Conservation (phyloP, 1,284 basidiomycete species). For the Porogramme epimiltina region DNA sequence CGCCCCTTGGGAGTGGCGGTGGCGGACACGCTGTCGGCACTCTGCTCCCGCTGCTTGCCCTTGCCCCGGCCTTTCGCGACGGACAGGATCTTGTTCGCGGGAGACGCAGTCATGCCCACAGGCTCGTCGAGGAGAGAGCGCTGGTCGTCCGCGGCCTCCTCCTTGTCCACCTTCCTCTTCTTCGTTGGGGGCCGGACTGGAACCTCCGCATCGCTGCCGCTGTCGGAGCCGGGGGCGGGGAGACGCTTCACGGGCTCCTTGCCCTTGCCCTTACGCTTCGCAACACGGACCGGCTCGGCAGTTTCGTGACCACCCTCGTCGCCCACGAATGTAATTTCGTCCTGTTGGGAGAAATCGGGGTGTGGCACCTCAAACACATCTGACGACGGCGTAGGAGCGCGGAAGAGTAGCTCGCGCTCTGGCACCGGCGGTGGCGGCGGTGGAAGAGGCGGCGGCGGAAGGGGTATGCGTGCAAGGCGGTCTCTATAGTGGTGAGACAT, state of each 20-base stretch:
- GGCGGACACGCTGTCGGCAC: constrained; percentile 43
- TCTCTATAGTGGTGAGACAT: constrained; percentile 68
- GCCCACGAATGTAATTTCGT: constrained; percentile 30
- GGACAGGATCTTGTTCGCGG: constrained; percentile 27
- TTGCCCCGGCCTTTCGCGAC: constrained; percentile 46
- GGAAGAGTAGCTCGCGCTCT: constrained; percentile 45
- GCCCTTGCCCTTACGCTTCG: constrained; percentile 43
- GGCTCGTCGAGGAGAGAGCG: constrained; percentile 36
- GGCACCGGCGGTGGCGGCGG: constrained; percentile 36
- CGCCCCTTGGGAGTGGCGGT: constrained; percentile 40
- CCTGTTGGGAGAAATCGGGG: constrained; percentile 26
- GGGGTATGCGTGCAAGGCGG: constrained; percentile 65
- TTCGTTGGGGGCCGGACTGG: constrained; percentile 47
- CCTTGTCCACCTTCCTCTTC: constrained; percentile 48
- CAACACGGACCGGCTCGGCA: constrained; percentile 43
- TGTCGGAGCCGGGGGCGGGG: constrained; percentile 51
- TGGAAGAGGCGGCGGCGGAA: constrained; percentile 51
- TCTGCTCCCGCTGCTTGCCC: constrained; percentile 43
- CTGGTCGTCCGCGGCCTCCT: constrained; percentile 45
- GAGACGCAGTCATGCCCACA: constrained; percentile 26
- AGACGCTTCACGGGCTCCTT: constrained; percentile 48
- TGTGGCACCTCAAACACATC: constrained; percentile 26
- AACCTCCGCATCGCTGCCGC: constrained; percentile 52
- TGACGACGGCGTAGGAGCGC: constrained; percentile 23
- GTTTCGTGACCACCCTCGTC: constrained; percentile 45